A percentile compares a stretch with the other conserved stretches of the same genome.
These are phyloP conservation scores for Helichrysum umbraculigerum DNA, from an alignment of 129 eudicot genomes.

Conservation along the genomic window DNA sequence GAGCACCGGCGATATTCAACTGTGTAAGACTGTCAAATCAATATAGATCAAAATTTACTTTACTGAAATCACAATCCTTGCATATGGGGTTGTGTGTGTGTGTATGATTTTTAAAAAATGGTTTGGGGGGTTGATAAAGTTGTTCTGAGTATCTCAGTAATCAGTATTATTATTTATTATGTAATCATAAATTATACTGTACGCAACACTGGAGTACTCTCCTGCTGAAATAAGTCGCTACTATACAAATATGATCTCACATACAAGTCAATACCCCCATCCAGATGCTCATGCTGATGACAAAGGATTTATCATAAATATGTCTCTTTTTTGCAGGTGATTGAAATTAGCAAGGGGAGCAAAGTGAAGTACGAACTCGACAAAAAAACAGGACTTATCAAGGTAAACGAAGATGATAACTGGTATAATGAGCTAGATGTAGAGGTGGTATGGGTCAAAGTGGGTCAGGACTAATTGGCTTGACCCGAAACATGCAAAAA, in stretches of 20 bases:
- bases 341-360: constrained; percentile 93
- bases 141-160: background rate
- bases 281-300: background rate
- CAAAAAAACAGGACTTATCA: constrained; percentile 94
- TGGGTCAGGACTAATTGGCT: background rate
- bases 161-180: background rate
- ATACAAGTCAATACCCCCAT: background rate
- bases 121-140: background rate
- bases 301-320: constrained; percentile 7
- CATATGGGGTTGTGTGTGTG: background rate
- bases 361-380: constrained; percentile 97
- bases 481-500: background rate
- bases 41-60: constrained; percentile 11
- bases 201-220: background rate
- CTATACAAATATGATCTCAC: background rate
- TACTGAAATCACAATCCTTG: constrained; percentile 1
- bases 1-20: constrained; percentile 79
- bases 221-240: background rate
- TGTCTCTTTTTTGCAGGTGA: constrained; percentile 58
- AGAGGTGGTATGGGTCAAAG: background rate
- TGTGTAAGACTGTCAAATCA: constrained; percentile 56
- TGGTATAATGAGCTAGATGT: background rate
- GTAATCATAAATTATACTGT: background rate
- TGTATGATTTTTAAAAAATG: too few relatives aligned
- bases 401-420: constrained; percentile 43